Evolutionary conservation across 345 rosid species (phyloP).

Genomic region (Corchorus capsularis): DNA sequence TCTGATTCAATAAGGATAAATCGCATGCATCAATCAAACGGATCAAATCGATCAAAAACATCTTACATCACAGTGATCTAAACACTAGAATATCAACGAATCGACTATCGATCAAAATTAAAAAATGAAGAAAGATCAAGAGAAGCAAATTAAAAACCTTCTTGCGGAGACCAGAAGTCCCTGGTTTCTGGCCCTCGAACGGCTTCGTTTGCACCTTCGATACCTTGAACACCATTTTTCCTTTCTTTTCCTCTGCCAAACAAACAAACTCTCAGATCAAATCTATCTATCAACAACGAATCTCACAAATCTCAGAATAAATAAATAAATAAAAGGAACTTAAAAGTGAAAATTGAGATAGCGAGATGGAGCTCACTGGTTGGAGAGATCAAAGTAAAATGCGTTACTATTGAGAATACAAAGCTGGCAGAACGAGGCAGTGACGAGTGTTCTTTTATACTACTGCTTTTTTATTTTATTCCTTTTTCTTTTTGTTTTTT

Average conservation of each 20-base stretch:
- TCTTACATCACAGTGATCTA: constrained; percentile 4
- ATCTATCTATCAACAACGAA: constrained; percentile 6
- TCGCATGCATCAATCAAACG: constrained; percentile 8
- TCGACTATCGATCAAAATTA: constrained; percentile 1
- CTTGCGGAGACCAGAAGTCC: constrained; percentile 99
- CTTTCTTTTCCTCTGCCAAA: neutral
- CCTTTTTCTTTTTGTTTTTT: neutral
- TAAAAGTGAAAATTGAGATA: neutral
- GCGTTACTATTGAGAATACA: neutral
- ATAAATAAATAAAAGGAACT: neutral
- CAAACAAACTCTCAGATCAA: neutral
- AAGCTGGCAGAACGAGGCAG: constrained; percentile 4
- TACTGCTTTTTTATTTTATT: neutral
- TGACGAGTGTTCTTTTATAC: neutral
- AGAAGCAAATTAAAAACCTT: constrained; percentile 50
- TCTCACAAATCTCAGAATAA: neutral
- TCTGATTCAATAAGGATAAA: constrained; percentile 9
- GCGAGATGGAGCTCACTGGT: constrained; percentile 6
- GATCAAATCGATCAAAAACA: neutral
- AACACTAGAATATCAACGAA: neutral
- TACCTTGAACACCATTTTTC: constrained; percentile 51
- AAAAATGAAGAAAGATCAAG: neutral
- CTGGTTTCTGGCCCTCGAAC: constrained; percentile 94
- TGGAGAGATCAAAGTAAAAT: constrained; percentile 10
- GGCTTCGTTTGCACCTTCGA: constrained; percentile 64